phyloP scores from a whole-genome alignment of 179 eudicot species.

The Silene coronaria region DNA sequence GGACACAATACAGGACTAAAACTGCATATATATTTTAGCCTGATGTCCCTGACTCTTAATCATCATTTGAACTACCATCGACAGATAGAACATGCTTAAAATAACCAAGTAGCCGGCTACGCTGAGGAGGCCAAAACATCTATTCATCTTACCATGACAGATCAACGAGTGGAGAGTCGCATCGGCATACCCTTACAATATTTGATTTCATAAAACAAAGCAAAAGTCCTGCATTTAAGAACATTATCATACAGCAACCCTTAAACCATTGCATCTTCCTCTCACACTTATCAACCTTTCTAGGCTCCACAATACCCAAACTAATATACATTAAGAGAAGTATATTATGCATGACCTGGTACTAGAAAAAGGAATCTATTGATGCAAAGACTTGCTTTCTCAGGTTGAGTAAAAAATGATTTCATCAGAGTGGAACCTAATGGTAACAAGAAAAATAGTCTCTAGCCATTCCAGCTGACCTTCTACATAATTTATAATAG shows the following conservation, averaged over 20 bases:
- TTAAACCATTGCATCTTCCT: not conserved
- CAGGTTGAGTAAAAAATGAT: not conserved
- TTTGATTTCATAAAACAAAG: not conserved
- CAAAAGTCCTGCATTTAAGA: not conserved
- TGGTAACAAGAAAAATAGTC: not conserved
- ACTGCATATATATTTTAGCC: too few relatives aligned
- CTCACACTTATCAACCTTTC: not conserved
- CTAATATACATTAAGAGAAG: not conserved
- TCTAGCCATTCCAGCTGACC: conserved; percentile 10
- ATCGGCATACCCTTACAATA: too few relatives aligned
- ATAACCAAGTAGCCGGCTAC: not conserved
- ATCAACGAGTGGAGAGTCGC: not conserved
- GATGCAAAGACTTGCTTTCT: not conserved
- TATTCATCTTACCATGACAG: not conserved
- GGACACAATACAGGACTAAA: too few relatives aligned
- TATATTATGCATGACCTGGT: not conserved
- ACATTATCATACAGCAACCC: not conserved
- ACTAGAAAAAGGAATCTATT: conserved; percentile 1
- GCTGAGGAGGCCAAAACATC: not conserved
- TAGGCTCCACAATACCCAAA: not conserved
- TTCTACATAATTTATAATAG: not conserved
- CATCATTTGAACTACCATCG: not conserved
- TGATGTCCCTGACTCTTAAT: too few relatives aligned
- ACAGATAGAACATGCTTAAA: not conserved
- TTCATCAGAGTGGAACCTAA: conserved; percentile 12